These are phyloP conservation scores for Rhizopogon sp. DNA, from an alignment of 768 basidiomycete genomes.

Conservation along the genomic window DNA sequence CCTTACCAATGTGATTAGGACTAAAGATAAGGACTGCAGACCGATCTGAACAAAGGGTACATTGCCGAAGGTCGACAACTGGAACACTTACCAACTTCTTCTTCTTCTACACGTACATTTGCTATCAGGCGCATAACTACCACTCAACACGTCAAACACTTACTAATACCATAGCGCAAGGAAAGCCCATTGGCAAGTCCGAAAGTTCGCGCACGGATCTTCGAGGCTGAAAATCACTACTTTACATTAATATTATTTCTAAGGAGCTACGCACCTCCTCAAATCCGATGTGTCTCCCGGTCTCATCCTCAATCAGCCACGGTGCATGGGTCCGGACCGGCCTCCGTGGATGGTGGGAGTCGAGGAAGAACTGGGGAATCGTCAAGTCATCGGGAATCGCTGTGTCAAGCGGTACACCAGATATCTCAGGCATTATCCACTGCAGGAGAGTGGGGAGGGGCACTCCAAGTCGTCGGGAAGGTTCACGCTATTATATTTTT, in stretches of 20 bases:
- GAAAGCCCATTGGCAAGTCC: constrained; percentile 51
- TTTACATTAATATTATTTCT: not conserved
- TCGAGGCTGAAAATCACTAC: not conserved
- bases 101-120: constrained; percentile 28
- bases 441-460: not conserved
- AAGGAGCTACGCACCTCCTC: constrained; percentile 39
- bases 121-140: not conserved
- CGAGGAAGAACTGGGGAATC: constrained; percentile 63
- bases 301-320: constrained; percentile 58
- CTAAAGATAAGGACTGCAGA: constrained; percentile 56
- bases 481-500: no score
- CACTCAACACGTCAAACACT: not conserved
- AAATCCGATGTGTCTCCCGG: constrained; percentile 37
- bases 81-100: constrained; percentile 45
- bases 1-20: constrained; percentile 56
- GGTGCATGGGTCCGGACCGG: constrained; percentile 44
- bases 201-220: constrained; percentile 41
- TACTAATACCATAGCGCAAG: constrained; percentile 47
- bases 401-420: constrained; percentile 24
- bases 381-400: constrained; percentile 58
- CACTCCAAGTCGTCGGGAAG: no score
- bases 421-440: constrained; percentile 21
- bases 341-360: constrained; percentile 34
- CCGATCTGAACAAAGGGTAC: not conserved
- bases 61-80: not conserved